Evolutionary conservation across 805 yeast species (phyloP), one percentile per base, ranked within the genome.

Genomic region (Wickerhamomyces bisporus): DNA sequence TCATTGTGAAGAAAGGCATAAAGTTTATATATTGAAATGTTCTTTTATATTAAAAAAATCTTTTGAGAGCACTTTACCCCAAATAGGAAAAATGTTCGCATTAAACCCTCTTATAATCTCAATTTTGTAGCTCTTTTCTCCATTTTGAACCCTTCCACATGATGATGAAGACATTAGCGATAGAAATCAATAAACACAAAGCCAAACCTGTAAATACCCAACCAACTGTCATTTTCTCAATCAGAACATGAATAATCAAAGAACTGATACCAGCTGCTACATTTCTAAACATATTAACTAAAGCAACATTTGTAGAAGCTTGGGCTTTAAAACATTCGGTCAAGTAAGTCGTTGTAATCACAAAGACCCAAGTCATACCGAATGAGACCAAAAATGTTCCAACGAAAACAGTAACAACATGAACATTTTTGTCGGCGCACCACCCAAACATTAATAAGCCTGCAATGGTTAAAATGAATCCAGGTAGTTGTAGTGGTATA

Each of bases 201-300:
- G 71, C 76, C n/a, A 73, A 49, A 0, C 76, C 77, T 0, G 77
- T 71, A 41, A 73, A 75, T 41, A 76, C 71, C 78, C 78, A 73
- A 0, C 77, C 77, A 39, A 59, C 60, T 0, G 78, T 78, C 71
- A 63, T 65, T 20, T 43, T 44, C 12, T 47, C 35, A 12, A 58
- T 53, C 13, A 66, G 37, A 6, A 43, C 60, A 13, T 67, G 60
- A 13, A 74, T 62, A 5, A 72, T 57, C 1, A 65, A 71, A 0
- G 80, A 68, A 23, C 77, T 68, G 0, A 73, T 60, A 2, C 78
- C 77, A 1, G 81, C 81, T 1, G 76, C 75, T 3, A 65, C 47
- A 43, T 75, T 75, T 48, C 81, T 63, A 49, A 73, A 65, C 36
- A 72, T 58, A 42, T 75, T 75, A 2, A 75, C 75, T 32, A 75